Base-by-base conservation (phyloP, 1,139 yeast species). In the Suhomyces taliae region DNA sequence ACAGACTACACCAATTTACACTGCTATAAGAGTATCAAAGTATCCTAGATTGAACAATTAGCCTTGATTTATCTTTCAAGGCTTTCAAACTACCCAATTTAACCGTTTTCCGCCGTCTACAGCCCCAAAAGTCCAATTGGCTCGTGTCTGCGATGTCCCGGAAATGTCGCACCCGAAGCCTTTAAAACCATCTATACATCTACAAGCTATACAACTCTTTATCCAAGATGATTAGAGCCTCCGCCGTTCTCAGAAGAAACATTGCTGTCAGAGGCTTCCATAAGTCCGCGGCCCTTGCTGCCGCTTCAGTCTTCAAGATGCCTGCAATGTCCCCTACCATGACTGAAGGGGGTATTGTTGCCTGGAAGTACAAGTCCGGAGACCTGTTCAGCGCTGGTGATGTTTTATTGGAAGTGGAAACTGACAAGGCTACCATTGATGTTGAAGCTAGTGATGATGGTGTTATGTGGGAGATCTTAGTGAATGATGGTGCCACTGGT, bases 241-340 rank as follows among this genome's bases (percentile, higher is more conserved):
- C 51, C 47, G 53, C 52, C 36, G 45, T 49, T 31, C 37, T 45
- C 12, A 46, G 49, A 41, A 53, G 58, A 27, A 46, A 37, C 41
- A 33, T 47, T 19, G 42, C 44, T 27, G 38, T 39, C 29, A 41
- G 50, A 37, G 35, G 47, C 36, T 47, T 66, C 37, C 70, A 65
- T 48, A 45, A 43, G 31, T 50, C 66, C 7, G 46, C 54, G 29
- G 44, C 53, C 46, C 40, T 56, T 52, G 42, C 65, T 54, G 78
- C 71, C 26, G 91, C 89, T 2, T 67, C 81, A 34, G 73, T 84
- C 47, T 89, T 87, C 68, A 82, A 76, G 47, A 93, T 93, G 98
- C 99, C 99, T 4, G 97, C 99, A 27, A 89, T 93, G 97, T 90
- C 97, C 7, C 99, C 99, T 36, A 93, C 99, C 19, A 93, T 93